These are phyloP conservation scores for Trichoderma guizhouense DNA, from an alignment of 2,329 filamentous ascomycete species.

Conservation along the genomic window DNA sequence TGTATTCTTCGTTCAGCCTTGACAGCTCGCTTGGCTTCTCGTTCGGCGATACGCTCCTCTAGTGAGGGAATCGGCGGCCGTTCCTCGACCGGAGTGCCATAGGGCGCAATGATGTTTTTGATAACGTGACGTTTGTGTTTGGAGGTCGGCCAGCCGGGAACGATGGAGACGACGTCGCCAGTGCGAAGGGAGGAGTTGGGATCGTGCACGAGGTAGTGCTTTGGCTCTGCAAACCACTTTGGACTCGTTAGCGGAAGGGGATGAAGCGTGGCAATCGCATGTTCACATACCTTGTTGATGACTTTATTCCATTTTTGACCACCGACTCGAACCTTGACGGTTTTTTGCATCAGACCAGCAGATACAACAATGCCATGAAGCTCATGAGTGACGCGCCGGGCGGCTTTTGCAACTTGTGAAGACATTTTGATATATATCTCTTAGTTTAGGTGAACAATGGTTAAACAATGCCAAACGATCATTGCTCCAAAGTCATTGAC, in stretches of 20 bases:
- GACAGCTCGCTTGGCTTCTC: conserved; percentile 51
- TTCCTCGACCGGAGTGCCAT: conserved; percentile 58
- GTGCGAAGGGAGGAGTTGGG: conserved; percentile 68
- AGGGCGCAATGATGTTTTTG: conserved; percentile 68
- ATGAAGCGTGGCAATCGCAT: background rate
- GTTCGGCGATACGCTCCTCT: conserved; percentile 56
- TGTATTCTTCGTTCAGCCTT: conserved; percentile 54
- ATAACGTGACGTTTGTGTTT: conserved; percentile 71
- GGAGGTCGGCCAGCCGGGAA: conserved; percentile 61
- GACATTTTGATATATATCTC: conserved; percentile 33
- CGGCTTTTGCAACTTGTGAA: conserved; percentile 39
- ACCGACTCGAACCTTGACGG: conserved; percentile 73
- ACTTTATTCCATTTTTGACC: conserved; percentile 68
- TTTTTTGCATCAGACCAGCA: conserved; percentile 73
- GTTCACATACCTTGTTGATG: conserved; percentile 62
- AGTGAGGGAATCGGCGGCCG: conserved; percentile 63
- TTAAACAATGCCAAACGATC: background rate
- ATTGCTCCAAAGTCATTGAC: background rate
- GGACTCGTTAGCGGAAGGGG: background rate
- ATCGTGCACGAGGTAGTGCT: conserved; percentile 72
- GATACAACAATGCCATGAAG: conserved; percentile 71
- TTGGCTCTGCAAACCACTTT: conserved; percentile 59
- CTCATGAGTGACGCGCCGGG: conserved; percentile 47
- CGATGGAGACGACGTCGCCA: conserved; percentile 73
- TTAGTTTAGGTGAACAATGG: background rate